Conservation (phyloP, 116 monocot species). For the Papilionanthe hybrid region DNA sequence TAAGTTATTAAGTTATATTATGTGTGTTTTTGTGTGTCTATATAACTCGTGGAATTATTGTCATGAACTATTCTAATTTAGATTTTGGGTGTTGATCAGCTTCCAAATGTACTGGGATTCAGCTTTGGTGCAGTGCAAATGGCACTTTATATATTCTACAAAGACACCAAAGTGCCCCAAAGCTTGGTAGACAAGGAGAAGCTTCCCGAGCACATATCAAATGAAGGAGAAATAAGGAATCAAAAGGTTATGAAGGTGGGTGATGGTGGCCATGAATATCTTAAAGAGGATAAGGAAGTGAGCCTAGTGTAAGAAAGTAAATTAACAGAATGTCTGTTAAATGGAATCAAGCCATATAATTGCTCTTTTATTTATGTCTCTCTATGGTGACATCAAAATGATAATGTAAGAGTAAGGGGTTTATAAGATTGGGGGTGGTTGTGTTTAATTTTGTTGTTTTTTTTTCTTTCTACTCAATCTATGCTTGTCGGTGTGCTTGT, state of each 20-base stretch:
- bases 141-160: constrained; percentile 32
- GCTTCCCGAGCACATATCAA: not conserved
- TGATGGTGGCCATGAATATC: not conserved
- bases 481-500: no score
- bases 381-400: no score
- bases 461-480: no score
- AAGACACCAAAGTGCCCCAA: constrained; percentile 8
- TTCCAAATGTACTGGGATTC: constrained; percentile 36
- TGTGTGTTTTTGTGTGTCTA: not conserved
- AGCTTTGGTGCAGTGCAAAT: constrained; percentile 20
- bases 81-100: not conserved
- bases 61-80: not conserved
- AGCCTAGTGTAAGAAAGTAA: no score
- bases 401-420: no score
- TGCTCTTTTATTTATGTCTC: no score
- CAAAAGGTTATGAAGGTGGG: not conserved
- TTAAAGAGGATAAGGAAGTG: no score
- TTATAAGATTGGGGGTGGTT: no score
- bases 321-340: no score
- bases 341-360: no score
- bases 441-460: no score
- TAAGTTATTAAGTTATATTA: not conserved
- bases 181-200: not conserved
- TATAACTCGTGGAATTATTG: not conserved
- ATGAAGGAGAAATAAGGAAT: not conserved